Conservation (phyloP, 2,329 filamentous ascomycete species). For the Talaromyces sp. region DNA sequence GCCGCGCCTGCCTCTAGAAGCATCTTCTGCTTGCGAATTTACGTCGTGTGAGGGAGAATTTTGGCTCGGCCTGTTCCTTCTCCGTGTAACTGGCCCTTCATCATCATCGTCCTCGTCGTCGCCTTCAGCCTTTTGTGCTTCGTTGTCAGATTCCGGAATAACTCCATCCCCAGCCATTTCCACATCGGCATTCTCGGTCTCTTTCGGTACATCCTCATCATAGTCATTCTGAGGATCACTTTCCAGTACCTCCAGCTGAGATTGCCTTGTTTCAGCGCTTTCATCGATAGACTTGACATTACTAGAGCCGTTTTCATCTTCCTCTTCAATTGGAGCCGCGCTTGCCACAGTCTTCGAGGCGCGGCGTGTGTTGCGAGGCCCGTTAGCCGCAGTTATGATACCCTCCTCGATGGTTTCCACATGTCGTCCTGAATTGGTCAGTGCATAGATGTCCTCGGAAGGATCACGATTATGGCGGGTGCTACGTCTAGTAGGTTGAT, state of each 20-base stretch:
- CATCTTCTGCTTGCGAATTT: conserved; percentile 27
- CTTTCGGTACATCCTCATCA: conserved; percentile 31
- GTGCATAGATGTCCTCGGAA: conserved; percentile 54
- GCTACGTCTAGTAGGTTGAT: conserved; percentile 47
- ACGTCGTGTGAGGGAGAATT: conserved; percentile 29
- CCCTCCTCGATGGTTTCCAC: conserved; percentile 53
- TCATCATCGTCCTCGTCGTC: conserved; percentile 57
- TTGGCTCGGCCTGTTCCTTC: conserved; percentile 33
- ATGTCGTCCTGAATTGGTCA: conserved; percentile 60
- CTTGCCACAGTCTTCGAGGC: conserved; percentile 37
- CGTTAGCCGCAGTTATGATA: conserved; percentile 47
- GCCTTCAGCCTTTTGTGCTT: conserved; percentile 30
- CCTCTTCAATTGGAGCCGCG: conserved; percentile 39
- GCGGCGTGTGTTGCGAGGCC: conserved; percentile 34
- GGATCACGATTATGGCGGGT: conserved; percentile 59
- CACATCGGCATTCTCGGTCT: conserved; percentile 30
- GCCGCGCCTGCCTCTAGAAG: conserved; percentile 37
- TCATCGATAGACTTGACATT: conserved; percentile 41
- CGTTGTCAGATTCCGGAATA: conserved; percentile 43
- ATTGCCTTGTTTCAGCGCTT: conserved; percentile 40
- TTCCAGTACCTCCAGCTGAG: conserved; percentile 43
- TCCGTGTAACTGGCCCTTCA: conserved; percentile 50
- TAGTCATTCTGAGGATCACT: conserved; percentile 37
- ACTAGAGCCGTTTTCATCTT: conserved; percentile 24
- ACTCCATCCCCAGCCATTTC: conserved; percentile 38